phyloP scores from a whole-genome alignment of 2,329 filamentous ascomycete species.

The Ophiosphaerella korrae region DNA sequence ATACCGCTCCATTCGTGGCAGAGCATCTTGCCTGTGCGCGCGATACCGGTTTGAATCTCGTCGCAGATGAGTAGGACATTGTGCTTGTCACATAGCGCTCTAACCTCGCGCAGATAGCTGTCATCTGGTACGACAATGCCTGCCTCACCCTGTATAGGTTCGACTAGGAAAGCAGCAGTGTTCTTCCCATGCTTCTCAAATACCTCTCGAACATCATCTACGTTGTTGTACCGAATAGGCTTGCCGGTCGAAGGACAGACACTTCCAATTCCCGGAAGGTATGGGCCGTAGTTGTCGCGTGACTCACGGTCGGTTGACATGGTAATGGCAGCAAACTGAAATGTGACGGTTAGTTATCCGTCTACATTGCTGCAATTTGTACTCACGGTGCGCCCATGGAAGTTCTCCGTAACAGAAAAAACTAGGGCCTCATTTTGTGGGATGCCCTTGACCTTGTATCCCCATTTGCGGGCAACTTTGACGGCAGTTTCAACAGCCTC shows the following conservation, averaged over 20 bases:
- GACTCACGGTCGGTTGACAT: constrained; percentile 96
- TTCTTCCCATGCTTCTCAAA: constrained; percentile 81
- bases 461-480: constrained; percentile 97
- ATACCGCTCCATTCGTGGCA: constrained; percentile 94
- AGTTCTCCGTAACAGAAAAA: constrained; percentile 87
- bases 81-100: constrained; percentile 89
- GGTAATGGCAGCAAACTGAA: constrained; percentile 87
- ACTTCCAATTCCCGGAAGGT: constrained; percentile 86
- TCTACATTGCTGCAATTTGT: not conserved
- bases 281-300: constrained; percentile 94
- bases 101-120: constrained; percentile 79
- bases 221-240: constrained; percentile 83
- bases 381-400: constrained; percentile 90
- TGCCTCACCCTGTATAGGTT: constrained; percentile 97
- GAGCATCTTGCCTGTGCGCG: constrained; percentile 89
- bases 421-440: constrained; percentile 82
- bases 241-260: constrained; percentile 75
- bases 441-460: constrained; percentile 94
- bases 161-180: constrained; percentile 90
- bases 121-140: constrained; percentile 94
- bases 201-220: constrained; percentile 77
- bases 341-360: constrained; percentile 13
- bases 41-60: constrained; percentile 98
- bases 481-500: constrained; percentile 95
- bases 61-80: constrained; percentile 96